Evolutionary conservation across 2,329 filamentous ascomycete species (phyloP), one percentile per base, ranked within the genome.

Genomic region (Pseudopyricularia cyperi): DNA sequence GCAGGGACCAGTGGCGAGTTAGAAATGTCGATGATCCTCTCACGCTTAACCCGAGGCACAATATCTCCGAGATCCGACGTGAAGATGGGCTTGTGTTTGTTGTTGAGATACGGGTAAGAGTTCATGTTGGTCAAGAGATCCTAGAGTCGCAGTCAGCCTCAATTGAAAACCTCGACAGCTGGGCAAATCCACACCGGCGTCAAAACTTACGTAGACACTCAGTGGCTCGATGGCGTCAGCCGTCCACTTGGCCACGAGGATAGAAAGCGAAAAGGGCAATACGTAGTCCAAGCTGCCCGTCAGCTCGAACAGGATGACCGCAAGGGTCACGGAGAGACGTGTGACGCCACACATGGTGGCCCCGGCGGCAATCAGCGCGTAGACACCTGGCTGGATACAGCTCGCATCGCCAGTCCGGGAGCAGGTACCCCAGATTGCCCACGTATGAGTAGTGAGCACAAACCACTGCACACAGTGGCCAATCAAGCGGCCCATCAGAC

Each of bases 291-390:
- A 73, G 64, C 89, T 95, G 52, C 93, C 93, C 0, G 93, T 98
- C 34, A 98, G 74, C 66, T 98, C 93, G 59, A 98, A 97, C 1
- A 97, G 72, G 55, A 98, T 97, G 61, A 97, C 89, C 0, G 89
- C 90, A 8, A 98, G 74, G 0, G 93, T 97, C 22, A 98, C 88
- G 0, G 90, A 95, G 1, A 98, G 70, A 49, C 93, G 80, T 2
- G 93, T 98, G 2, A 97, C 93, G 49, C 93, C 93, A 58, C 91
- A 97, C 93, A 98, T 97, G 32, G 91, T 96, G 2, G 93, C 89
- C 15, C 93, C 93, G 44, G 93, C 93, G 15, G 90, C 91, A 53
- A 96, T 89, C 54, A 98, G 77, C 1, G 89, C 93, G 64, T 98
- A 98, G 0, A 97, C 89, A n/a, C 93, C 93, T 1, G 93, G 93